Base-by-base conservation (phyloP, 1,284 basidiomycete species). In the Moniliophthora roreri region DNA sequence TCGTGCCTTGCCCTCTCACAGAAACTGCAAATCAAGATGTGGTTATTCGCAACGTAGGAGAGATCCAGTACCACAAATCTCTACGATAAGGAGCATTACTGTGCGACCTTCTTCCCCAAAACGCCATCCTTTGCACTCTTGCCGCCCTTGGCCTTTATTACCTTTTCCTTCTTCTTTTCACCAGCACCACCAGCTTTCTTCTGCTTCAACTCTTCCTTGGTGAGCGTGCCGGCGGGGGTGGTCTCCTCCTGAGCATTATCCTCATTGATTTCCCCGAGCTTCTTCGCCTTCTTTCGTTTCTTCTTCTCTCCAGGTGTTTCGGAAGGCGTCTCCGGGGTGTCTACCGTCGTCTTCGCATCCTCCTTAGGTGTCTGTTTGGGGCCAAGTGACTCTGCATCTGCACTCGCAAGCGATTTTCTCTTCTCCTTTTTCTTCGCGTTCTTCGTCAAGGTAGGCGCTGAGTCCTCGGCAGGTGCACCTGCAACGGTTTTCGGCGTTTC, bases 111-210 rank as follows among this genome's bases (percentile, higher is more conserved):
- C 62, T 68, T 78, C 18, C 84, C 83, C 34, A 85, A 62, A 44
- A 87, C 55, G 34, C 62, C 69, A 58, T 76, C 73, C 71, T 86
- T 86, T 39, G 75, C 76, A 54, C 76, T 80, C 67, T 77, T 80
- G 44, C 70, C 67, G 9, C 66, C 68, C 58, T 67, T 74, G 41
- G 69, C 63, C 54, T 73, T 76, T 26, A 74, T 60, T 3, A 81
- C 62, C 62, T 81, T 81, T 50, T 71, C 77, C 67, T 86, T 86
- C 69, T 87, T 88, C 71, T 77, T 84, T 66, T 80, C 80, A 7
- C 75, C 73, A 38, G 70, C 67, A 28, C 64, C 67, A 2, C 62
- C 65, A 21, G 63, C 68, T 50, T 73, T 72, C 66, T 85, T 85
- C 64, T 75, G 69, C 67, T 82, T 84, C 58, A 80, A 56, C 50